Evolutionary conservation across 768 basidiomycete genomes (phyloP), one percentile per base, ranked within the genome.

Genomic region (Filobasidium floriforme): DNA sequence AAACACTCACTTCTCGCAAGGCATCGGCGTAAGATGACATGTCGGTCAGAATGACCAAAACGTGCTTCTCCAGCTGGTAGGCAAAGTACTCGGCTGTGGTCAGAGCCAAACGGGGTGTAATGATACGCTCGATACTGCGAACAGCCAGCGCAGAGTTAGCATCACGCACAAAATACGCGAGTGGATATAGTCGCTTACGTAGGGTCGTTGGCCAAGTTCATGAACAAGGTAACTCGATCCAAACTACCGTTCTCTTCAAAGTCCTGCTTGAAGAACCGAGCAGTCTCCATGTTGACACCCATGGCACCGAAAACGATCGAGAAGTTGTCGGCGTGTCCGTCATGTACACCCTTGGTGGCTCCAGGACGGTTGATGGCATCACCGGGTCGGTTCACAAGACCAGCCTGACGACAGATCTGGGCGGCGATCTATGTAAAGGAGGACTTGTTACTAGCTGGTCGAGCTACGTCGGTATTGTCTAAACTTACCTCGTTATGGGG

Each of bases 261-360:
- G 82, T 99, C 96, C 78, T 93, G 90, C 80, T 94, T 93, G 89
- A 99, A 99, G 84, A 96, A 99, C 62, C 94, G 87, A 59, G 96
- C 96, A 7, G 96, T 98, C 80, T 99, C 96, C 92, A 96, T 96
- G 82, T 99, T 99, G 67, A 94, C 96, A 85, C 96, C 96, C 96
- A 99, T 98, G 46, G 96, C 96, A 65, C 93, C 96, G 78, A 98
- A 99, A 59, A 98, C 96, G 75, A 99, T 93, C 59, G 92, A 94
- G 84, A 99, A 99, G 81, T 99, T 99, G 82, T 99, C 94, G 83
- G 96, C 94, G 80, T 98, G 94, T 64, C 92, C 94, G 76, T 99
- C 96, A 75, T 93, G 93, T 18, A 94, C 92, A 73, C 90, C 92
- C 80, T 98, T 98, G 57, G 90, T 92, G 41, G 75, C 71, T 62